These are phyloP conservation scores for Brassica balearica DNA, from an alignment of 441 rosid species.

Conservation along the genomic window DNA sequence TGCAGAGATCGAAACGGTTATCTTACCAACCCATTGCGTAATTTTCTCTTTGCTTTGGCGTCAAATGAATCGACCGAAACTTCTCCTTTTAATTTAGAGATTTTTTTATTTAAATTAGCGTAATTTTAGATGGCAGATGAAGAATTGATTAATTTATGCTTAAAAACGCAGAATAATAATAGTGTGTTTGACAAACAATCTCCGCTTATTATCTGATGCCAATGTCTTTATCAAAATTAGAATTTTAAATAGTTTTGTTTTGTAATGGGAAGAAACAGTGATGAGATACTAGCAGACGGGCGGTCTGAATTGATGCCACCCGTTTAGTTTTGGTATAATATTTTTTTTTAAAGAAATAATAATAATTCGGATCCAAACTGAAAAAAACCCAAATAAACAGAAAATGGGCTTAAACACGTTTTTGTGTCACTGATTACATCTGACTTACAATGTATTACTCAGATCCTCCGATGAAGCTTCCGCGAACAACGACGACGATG, in stretches of 20 bases:
- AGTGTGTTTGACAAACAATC: slow-evolving; percentile 43
- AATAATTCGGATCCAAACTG: no score
- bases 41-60: slow-evolving; percentile 38
- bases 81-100: accelerated
- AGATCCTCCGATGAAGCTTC: slow-evolving; percentile 26
- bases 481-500: neutral
- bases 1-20: slow-evolving; percentile 39
- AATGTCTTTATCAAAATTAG: neutral
- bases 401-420: no score
- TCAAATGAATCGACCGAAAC: slow-evolving; percentile 46
- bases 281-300: neutral
- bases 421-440: neutral
- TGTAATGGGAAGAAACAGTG: neutral
- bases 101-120: neutral
- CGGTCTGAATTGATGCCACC: neutral
- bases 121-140: slow-evolving; percentile 36
- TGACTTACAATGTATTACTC: neutral
- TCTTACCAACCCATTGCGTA: slow-evolving; percentile 47
- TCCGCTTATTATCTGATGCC: slow-evolving; percentile 52
- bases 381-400: no score
- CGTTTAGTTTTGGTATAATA: no score
- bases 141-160: slow-evolving; percentile 44
- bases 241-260: neutral
- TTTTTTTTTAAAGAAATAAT: no score
- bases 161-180: slow-evolving; percentile 36